Evolutionary conservation across 208 protist species (phyloP), one percentile per base, ranked within the genome.

Genomic region (Leishmania gerbilli): DNA sequence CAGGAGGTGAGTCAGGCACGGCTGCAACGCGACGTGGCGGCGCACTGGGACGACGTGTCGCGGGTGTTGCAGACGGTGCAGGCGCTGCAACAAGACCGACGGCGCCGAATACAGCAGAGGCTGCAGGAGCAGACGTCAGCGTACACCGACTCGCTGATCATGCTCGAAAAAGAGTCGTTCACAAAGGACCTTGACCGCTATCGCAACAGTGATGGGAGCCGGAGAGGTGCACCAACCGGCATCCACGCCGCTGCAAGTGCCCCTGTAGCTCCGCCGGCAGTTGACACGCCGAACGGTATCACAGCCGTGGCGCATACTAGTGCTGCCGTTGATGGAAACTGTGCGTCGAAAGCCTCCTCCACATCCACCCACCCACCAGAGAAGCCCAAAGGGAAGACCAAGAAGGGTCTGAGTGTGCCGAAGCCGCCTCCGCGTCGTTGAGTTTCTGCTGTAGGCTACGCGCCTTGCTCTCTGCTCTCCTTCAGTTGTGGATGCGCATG

Each of bases 1-100:
- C 81, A 87, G 60, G 69, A 81, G 21, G 87, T 88, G 51, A 77
- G 81, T 13, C 83, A 89, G 51, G 84, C 79, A 17, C 89, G 88
- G 19, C 71, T 84, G 17, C 85, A 87, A 83, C 88, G 89, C 72
- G 72, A 88, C 21, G 19, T 93, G n/a, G 77, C 77, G 49, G 89
- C 88, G 53, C 85, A 90, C 51, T 95, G 91, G 91, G 88, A 88
- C 42, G 88, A 87, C 67, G 90, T 96, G 7, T 88, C 79, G 40
- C 91, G 92, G 47, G 88, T 96, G 17, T n/a, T 94, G 17, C 88
- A 89, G 42, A 96, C 91, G 40, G 80, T 89, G 34, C 87, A 92
- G 68, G 87, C 84, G 53, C 58, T 94, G 3, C 85, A 93, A 68
- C 80, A 74, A 34, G 87, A 94, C 58, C 80, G 93, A 3, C 86